These are phyloP conservation scores for Fusarium citri DNA, from an alignment of 2,329 filamentous ascomycete genomes.

Conservation along the genomic window DNA sequence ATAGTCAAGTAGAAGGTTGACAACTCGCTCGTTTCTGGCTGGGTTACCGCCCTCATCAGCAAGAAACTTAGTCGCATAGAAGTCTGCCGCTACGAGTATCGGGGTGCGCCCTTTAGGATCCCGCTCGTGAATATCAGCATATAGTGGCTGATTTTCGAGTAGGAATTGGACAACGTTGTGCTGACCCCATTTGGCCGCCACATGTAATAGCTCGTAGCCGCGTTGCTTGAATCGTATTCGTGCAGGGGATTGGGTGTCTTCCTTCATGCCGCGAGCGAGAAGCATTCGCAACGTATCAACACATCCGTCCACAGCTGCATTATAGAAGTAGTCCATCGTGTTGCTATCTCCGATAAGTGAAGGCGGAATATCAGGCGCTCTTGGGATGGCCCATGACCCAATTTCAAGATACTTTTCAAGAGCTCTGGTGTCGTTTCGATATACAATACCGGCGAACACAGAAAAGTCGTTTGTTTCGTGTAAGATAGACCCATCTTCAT, in stretches of 20 bases:
- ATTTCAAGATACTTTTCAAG: accelerated
- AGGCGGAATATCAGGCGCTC: neutral
- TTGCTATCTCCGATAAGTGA: neutral
- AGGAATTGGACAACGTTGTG: neutral
- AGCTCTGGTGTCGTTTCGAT: neutral
- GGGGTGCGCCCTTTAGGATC: neutral
- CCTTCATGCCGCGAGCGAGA: accelerated
- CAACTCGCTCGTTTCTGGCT: neutral
- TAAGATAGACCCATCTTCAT: no score
- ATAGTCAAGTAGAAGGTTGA: neutral
- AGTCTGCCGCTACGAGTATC: accelerated
- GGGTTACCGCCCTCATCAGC: accelerated
- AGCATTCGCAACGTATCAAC: neutral
- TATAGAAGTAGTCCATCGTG: neutral
- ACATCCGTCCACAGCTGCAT: accelerated
- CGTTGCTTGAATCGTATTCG: accelerated
- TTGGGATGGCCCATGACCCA: neutral
- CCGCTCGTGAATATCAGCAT: neutral
- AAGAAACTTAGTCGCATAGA: neutral
- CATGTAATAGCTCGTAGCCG: neutral
- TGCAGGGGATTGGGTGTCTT: accelerated
- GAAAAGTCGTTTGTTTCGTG: no score
- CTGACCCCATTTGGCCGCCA: neutral
- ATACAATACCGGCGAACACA: no score
- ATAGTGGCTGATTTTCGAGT: neutral